Base-by-base conservation (phyloP, 1,284 basidiomycete genomes). In the Pterula multifida region DNA sequence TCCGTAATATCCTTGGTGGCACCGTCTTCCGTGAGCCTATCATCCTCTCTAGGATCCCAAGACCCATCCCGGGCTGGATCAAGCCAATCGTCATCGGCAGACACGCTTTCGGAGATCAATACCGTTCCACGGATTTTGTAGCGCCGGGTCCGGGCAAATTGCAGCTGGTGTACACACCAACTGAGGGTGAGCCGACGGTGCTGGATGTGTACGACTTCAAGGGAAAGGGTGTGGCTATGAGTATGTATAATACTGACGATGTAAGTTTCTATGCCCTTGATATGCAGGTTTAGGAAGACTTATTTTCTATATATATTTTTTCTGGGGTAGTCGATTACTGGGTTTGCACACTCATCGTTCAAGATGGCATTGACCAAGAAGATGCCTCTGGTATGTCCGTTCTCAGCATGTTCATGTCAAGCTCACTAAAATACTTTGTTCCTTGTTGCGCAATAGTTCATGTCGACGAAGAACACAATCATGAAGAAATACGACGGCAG, bases 11-110 rank as follows among this genome's bases (percentile, higher is more conserved):
- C 61, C 83, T 98, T 49, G 93, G 93, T 47, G 95, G 95, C 50
- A 98, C 95, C 26, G 95, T 98, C 53, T 98, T 98, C 82, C 86
- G 95, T 57, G 95, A 97, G 67, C 96, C 96, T 57, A 98, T 98
- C 69, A 84, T 98, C 62, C 79, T 98, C 45, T 65, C 85, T 49
- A 81, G 85, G 57, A 88, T 98, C 61, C 96, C 95, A 36, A 88
- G 87, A 61, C 91, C 93, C 19, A 78, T 98, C 36, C 93, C 93
- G 19, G 95, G 96, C 49, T 98, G 95, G 95, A 78, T 80, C 54
- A 94, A 97, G 64, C 94, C 96, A 42, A 98, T 98, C 63, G 75
- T 92, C 56, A 97, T 98, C 56, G 95, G 95, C 45, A 84, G 95
- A 61, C 95, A 98, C 68, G 95, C 95, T 3, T 96, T 93, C 60